Conservation (phyloP, 1,139 yeast genomes). For the Sugiyamaella grinbergsii region DNA sequence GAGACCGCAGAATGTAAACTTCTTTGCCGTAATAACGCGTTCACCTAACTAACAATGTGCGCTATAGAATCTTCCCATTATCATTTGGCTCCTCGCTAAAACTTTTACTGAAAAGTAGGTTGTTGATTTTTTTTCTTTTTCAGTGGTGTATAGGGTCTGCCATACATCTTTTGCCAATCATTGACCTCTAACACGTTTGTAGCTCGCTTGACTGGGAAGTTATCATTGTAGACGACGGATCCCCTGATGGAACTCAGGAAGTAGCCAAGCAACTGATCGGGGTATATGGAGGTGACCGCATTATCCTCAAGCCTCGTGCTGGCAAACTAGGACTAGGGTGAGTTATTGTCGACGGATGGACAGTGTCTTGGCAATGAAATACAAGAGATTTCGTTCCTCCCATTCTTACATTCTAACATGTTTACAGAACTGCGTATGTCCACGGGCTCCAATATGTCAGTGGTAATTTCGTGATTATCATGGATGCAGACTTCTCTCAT, state of each 20-base stretch:
- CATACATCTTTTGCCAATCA: neutral
- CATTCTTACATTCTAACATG: too few species aligned
- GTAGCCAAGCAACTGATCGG: conserved; percentile 66
- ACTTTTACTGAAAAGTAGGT: conserved; percentile 57
- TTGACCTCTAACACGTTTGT: conserved; percentile 5
- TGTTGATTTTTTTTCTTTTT: too few species aligned
- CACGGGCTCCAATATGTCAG: conserved; percentile 74
- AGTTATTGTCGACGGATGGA: too few species aligned
- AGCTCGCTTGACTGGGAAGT: conserved; percentile 67
- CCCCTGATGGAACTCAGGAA: conserved; percentile 83
- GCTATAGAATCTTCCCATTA: conserved; percentile 61
- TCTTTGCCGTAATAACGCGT: too few species aligned
- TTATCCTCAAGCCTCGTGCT: conserved; percentile 70
- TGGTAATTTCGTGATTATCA: conserved; percentile 75
- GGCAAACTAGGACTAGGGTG: conserved; percentile 76
- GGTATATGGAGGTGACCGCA: conserved; percentile 64
- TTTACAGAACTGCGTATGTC: conserved; percentile 63
- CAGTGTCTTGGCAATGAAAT: too few species aligned
- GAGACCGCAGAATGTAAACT: too few species aligned
- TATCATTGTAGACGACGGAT: conserved; percentile 75
- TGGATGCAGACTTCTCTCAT: conserved; percentile 88
- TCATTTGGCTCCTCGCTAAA: conserved; percentile 69
- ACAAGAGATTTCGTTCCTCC: too few species aligned
- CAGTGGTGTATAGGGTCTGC: neutral
- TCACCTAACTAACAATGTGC: conserved; percentile 4